Evolutionary conservation across 164 flowering plant species (phyloP).

Genomic region (Macadamia tetraphylla): DNA sequence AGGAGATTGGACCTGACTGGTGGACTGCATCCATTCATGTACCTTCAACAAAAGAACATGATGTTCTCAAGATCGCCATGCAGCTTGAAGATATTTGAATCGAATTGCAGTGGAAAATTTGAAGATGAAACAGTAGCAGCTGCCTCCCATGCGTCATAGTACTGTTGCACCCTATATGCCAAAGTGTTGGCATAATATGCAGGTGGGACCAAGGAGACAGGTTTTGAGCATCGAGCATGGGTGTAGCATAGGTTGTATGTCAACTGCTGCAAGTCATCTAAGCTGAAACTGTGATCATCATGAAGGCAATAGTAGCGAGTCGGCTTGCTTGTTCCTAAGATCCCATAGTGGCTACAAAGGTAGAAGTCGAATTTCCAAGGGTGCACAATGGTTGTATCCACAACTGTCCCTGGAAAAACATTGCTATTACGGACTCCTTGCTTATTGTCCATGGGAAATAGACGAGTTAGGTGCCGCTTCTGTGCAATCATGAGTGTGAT

Average conservation of each 20-base stretch:
- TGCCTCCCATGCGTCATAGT: no score
- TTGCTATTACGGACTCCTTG: slow-evolving; percentile 42
- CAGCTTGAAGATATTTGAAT: no score
- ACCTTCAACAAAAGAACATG: no score
- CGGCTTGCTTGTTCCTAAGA: slow-evolving; percentile 90
- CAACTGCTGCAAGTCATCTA: slow-evolving; percentile 81
- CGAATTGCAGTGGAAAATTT: no score
- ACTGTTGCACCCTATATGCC: no score
- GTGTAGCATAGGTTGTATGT: slow-evolving; percentile 83
- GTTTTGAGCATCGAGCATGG: slow-evolving; percentile 83
- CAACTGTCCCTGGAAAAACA: slow-evolving; percentile 89
- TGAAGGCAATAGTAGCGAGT: slow-evolving; percentile 79
- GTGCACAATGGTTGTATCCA: slow-evolving; percentile 79
- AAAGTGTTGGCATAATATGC: slow-evolving; percentile 60
- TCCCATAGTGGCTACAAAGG: slow-evolving; percentile 93
- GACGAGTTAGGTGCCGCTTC: slow-evolving; percentile 87
- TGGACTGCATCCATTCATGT: no score
- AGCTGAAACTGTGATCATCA: slow-evolving; percentile 82
- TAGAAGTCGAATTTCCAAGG: slow-evolving; percentile 91
- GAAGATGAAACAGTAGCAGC: no score
- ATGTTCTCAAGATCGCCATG: no score
- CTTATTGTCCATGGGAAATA: slow-evolving; percentile 35
- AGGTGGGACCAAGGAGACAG: slow-evolving; percentile 89
- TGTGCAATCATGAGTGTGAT: slow-evolving; percentile 85
- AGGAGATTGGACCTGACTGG: no score